These are phyloP conservation scores for Trichaptum fuscoviolaceum DNA, from an alignment of 768 basidiomycete genomes.

Conservation along the genomic window DNA sequence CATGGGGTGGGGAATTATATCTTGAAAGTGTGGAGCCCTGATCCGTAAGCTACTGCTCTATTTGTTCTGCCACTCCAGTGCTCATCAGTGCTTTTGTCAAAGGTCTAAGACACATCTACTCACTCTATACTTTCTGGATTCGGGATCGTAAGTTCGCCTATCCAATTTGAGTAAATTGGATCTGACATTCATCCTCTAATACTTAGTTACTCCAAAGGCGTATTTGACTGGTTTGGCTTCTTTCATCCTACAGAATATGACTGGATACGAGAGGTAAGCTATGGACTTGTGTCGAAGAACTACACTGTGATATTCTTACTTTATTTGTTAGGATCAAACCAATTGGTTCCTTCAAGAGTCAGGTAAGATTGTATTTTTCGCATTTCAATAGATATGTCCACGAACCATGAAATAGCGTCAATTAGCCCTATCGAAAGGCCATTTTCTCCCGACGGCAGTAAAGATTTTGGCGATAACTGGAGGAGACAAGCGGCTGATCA, in stretches of 20 bases:
- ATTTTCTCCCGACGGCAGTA: conserved; percentile 69
- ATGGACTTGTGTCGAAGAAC: not conserved
- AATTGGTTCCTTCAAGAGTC: conserved; percentile 89
- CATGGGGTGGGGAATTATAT: conserved; percentile 93
- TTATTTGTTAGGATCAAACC: conserved; percentile 58
- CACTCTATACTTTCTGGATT: conserved; percentile 89
- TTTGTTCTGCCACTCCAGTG: not conserved
- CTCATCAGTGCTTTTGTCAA: not conserved
- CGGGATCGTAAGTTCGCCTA: conserved; percentile 40
- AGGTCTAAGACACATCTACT: conserved; percentile 87
- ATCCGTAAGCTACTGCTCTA: conserved; percentile 52
- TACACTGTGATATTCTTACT: not conserved
- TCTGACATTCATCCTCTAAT: not conserved
- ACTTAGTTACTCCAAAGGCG: conserved; percentile 49
- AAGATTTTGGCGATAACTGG: conserved; percentile 68
- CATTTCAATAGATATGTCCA: too few relatives aligned
- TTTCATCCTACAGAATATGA: conserved; percentile 76
- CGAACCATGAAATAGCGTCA: conserved; percentile 29
- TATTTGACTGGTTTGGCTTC: conserved; percentile 56
- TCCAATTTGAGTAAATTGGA: not conserved
- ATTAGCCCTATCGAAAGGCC: conserved; percentile 78
- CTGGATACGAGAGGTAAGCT: conserved; percentile 65
- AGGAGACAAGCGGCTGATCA: conserved; percentile 51
- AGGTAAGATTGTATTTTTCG: conserved; percentile 26
- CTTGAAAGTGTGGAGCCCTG: conserved; percentile 76